Percentiles rank a stretch among this genome's conserved stretches.
phyloP scores from a whole-genome alignment of 2,329 filamentous ascomycete species.

The Tolypocladium sp. region DNA sequence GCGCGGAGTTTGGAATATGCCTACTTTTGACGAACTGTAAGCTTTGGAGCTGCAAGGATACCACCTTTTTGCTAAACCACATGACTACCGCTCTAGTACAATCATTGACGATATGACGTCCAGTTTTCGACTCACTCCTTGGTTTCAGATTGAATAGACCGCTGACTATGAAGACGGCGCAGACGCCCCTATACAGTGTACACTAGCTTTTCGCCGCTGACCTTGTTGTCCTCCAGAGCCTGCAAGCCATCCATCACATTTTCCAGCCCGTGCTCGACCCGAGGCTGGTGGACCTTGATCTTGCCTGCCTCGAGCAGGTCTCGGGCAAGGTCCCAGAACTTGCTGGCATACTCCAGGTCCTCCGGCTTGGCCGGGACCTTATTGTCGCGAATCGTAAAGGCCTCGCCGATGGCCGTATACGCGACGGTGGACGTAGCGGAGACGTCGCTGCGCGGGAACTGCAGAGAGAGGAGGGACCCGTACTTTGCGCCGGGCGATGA shows the following conservation, averaged over 20 bases:
- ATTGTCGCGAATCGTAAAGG: slow-evolving; percentile 15
- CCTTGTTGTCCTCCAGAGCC: slow-evolving; percentile 19
- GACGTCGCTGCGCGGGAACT: slow-evolving; percentile 22
- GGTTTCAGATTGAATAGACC: not conserved
- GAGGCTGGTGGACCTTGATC: slow-evolving; percentile 24
- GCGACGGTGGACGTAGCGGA: slow-evolving; percentile 25
- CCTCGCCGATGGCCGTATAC: slow-evolving; percentile 30
- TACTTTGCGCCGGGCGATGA: not conserved
- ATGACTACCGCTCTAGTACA: too few species aligned
- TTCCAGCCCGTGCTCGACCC: slow-evolving; percentile 20
- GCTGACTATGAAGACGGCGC: too few species aligned
- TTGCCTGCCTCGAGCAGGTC: slow-evolving; percentile 24
- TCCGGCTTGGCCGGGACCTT: slow-evolving; percentile 12
- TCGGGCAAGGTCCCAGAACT: slow-evolving; percentile 25
- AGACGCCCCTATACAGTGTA: slow-evolving; percentile 22
- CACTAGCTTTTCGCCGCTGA: slow-evolving; percentile 35
- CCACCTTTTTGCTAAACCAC: too few species aligned
- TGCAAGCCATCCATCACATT: slow-evolving; percentile 25
- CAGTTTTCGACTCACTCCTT: not conserved
- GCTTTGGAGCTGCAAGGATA: too few species aligned
- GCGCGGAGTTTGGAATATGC: too few species aligned
- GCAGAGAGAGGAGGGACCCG: not conserved
- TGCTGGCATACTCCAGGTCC: slow-evolving; percentile 25
- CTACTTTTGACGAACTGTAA: too few species aligned
- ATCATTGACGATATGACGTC: too few species aligned